These are phyloP conservation scores for Mycena vulgaris DNA, from an alignment of 768 basidiomycete genomes.

Conservation along the genomic window DNA sequence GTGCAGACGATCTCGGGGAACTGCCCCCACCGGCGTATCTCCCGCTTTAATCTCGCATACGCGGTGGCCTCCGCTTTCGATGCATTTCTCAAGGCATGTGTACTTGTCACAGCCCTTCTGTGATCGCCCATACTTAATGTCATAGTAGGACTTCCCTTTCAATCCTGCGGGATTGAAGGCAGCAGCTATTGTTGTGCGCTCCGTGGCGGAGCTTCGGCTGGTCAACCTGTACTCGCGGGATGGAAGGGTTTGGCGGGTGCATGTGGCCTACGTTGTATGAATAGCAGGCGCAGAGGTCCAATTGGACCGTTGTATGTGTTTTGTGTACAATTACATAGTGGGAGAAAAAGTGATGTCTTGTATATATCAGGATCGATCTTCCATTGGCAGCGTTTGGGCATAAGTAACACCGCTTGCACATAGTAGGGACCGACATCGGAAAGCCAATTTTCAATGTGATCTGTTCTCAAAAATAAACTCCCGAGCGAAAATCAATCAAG, in stretches of 20 bases:
- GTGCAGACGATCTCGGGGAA: conserved; percentile 34
- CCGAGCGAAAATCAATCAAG: too few relatives aligned
- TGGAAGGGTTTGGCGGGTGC: conserved; percentile 34
- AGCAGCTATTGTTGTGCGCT: conserved; percentile 37
- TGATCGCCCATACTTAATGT: neutral
- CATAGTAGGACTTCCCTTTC: conserved; percentile 27
- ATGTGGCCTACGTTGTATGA: conserved; percentile 37
- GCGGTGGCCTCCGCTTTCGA: conserved; percentile 32
- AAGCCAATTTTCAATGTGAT: too few relatives aligned
- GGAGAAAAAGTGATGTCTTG: too few relatives aligned
- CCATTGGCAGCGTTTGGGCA: too few relatives aligned
- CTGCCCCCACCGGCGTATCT: conserved; percentile 31
- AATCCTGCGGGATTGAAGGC: conserved; percentile 35
- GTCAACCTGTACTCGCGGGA: conserved; percentile 39
- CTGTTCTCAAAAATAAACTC: too few relatives aligned
- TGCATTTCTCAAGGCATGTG: conserved; percentile 32
- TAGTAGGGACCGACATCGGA: too few relatives aligned
- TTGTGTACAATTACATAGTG: too few relatives aligned
- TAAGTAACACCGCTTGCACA: too few relatives aligned
- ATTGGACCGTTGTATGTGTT: neutral
- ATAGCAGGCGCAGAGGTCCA: neutral
- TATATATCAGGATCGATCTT: too few relatives aligned
- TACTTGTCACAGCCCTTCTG: neutral
- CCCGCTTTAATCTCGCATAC: conserved; percentile 39
- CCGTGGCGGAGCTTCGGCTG: conserved; percentile 34